Conservation (phyloP, 1,284 basidiomycete species). For the Bondarzewia mesenterica region DNA sequence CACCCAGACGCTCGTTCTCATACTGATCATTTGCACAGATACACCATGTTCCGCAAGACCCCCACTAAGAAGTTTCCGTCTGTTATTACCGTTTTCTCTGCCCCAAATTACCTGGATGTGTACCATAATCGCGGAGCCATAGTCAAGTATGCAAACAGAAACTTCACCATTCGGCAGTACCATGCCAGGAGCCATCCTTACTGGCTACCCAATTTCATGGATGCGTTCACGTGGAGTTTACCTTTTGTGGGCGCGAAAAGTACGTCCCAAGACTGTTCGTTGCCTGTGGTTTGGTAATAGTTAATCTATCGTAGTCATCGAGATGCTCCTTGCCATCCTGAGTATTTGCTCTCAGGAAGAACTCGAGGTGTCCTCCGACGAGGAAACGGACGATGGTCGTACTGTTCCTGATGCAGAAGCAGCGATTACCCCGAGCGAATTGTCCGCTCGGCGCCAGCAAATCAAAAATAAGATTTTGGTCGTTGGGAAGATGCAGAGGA, state of each 20-base stretch:
- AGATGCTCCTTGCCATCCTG: slow-evolving; percentile 95
- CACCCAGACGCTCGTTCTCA: not conserved
- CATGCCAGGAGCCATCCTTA: slow-evolving; percentile 90
- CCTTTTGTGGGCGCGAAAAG: slow-evolving; percentile 98
- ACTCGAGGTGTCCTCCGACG: slow-evolving; percentile 55
- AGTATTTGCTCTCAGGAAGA: slow-evolving; percentile 94
- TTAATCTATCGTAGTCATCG: slow-evolving; percentile 56
- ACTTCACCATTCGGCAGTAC: slow-evolving; percentile 96
- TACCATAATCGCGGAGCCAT: slow-evolving; percentile 96
- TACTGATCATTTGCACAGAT: slow-evolving; percentile 46
- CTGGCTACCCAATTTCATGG: slow-evolving; percentile 97
- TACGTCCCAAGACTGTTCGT: slow-evolving; percentile 33
- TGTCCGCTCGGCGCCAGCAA: slow-evolving; percentile 50
- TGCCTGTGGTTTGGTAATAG: slow-evolving; percentile 1
- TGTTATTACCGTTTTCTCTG: slow-evolving; percentile 95
- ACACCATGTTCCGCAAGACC: slow-evolving; percentile 92
- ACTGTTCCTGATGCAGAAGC: slow-evolving; percentile 21
- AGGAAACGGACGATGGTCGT: slow-evolving; percentile 34
- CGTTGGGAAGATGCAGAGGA: slow-evolving; percentile 87
- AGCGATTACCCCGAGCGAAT: slow-evolving; percentile 33
- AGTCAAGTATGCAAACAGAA: slow-evolving; percentile 96
- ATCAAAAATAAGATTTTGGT: slow-evolving; percentile 97
- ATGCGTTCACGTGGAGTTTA: slow-evolving; percentile 98
- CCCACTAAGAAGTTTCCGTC: slow-evolving; percentile 88
- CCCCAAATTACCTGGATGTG: slow-evolving; percentile 93